Percentiles rank a stretch among this genome's conserved stretches.
Evolutionary conservation across 352 stramenopile species (phyloP).

Genomic region (Pythium aphanidermatum): DNA sequence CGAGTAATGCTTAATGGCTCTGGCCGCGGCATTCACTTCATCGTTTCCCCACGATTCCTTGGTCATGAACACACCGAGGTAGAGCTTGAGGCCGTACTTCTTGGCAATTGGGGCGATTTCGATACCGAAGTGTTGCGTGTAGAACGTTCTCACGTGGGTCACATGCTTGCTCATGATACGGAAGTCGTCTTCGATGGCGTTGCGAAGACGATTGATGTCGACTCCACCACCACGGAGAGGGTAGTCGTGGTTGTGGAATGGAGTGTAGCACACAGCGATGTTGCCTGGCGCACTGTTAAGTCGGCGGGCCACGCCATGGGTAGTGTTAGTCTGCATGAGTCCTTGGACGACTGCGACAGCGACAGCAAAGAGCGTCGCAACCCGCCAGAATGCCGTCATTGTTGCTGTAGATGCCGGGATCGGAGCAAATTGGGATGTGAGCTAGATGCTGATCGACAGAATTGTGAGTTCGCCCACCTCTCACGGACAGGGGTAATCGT

Average conservation of each 20-base stretch:
- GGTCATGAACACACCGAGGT: conserved; percentile 51
- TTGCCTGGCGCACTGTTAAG: conserved; percentile 9
- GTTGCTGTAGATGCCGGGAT: too few species aligned
- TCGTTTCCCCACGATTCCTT: conserved; percentile 31
- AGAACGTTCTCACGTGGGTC: conserved; percentile 52
- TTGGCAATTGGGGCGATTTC: conserved; percentile 33
- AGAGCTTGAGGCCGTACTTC: conserved; percentile 49
- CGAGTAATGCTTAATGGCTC: conserved; percentile 39
- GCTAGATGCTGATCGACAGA: too few species aligned
- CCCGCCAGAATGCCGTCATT: too few species aligned
- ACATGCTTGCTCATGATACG: conserved; percentile 34
- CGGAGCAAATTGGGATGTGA: too few species aligned
- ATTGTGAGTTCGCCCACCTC: too few species aligned
- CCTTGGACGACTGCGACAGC: too few species aligned
- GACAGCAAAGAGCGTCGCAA: too few species aligned
- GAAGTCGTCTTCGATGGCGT: conserved; percentile 37
- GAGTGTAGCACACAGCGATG: conserved; percentile 45
- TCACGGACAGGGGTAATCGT: too few species aligned
- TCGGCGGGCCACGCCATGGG: too few species aligned
- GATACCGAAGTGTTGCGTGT: conserved; percentile 48
- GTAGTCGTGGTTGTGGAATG: conserved; percentile 49
- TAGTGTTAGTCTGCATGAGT: too few species aligned
- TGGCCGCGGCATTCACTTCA: conserved; percentile 34
- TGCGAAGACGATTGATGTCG: conserved; percentile 3
- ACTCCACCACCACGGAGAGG: conserved; percentile 22